Conservation (phyloP, 2,329 filamentous ascomycete species). For the Clathrospora elynae region DNA sequence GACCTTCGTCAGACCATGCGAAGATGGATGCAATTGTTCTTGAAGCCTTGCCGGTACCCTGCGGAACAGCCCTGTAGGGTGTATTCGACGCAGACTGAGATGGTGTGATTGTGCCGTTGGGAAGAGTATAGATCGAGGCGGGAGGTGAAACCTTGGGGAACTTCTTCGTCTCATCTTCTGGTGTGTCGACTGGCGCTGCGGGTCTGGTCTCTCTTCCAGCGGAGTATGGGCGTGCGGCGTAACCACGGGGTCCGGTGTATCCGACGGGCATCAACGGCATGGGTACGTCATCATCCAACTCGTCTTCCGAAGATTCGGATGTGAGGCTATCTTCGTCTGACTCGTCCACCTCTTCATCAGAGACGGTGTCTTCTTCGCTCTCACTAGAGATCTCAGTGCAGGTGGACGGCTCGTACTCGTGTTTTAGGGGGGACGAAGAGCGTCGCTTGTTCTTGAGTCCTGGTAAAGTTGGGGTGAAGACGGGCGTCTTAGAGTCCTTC, state of each 20-base stretch:
- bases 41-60: slow-evolving; percentile 57
- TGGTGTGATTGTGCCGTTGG: slow-evolving; percentile 67
- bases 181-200: slow-evolving; percentile 8
- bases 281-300: slow-evolving; percentile 57
- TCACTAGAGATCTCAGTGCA: slow-evolving; percentile 66
- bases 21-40: slow-evolving; percentile 66
- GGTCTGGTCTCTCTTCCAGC: slow-evolving; percentile 18
- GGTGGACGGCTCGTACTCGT: slow-evolving; percentile 91
- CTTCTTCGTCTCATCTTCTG: slow-evolving; percentile 36
- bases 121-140: slow-evolving; percentile 46
- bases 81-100: slow-evolving; percentile 83
- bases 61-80: slow-evolving; percentile 62
- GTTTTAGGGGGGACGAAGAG: slow-evolving; percentile 91
- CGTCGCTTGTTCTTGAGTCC: slow-evolving; percentile 63
- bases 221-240: slow-evolving; percentile 17
- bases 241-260: slow-evolving; percentile 25
- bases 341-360: slow-evolving; percentile 51
- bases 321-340: slow-evolving; percentile 58
- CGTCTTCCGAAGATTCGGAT: slow-evolving; percentile 61
- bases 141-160: slow-evolving; percentile 53
- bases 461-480: slow-evolving; percentile 56
- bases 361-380: slow-evolving; percentile 58
- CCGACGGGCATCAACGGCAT: slow-evolving; percentile 46
- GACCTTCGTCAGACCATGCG: slow-evolving; percentile 64
- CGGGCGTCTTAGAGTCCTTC: slow-evolving; percentile 52